Evolutionary conservation across 139 green algal species (phyloP).

Genomic region (Coccomyxa sp.): DNA sequence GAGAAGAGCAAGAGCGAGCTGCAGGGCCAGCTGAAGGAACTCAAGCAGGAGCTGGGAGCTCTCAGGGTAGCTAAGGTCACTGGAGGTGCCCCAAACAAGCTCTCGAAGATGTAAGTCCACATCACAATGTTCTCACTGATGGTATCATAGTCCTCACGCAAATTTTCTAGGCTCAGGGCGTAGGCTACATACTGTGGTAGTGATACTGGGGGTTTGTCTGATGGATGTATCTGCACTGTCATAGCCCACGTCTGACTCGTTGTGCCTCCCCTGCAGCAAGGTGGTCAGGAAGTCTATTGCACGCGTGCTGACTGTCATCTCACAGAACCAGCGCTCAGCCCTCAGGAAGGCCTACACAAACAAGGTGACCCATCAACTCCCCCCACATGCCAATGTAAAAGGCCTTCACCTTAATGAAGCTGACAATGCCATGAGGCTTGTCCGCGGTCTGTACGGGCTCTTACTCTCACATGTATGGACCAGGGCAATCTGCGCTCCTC

Average conservation of each 20-base stretch:
- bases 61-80: slow-evolving; percentile 99
- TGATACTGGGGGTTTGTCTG: no score
- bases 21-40: slow-evolving; percentile 87
- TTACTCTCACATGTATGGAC: no score
- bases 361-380: slow-evolving; percentile 60
- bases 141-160: no score
- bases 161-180: no score
- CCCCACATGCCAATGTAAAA: no score
- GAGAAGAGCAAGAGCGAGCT: slow-evolving; percentile 92
- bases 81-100: slow-evolving; percentile 98
- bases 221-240: no score
- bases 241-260: no score
- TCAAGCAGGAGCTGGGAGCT: slow-evolving; percentile 92
- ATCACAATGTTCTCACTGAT: neutral
- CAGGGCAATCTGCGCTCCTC: no score
- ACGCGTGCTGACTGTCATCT: slow-evolving; percentile 93
- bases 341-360: slow-evolving; percentile 76
- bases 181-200: no score
- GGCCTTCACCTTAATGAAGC: neutral
- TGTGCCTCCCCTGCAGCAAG: slow-evolving; percentile 83
- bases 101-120: slow-evolving; percentile 91
- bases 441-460: neutral
- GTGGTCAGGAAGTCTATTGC: slow-evolving; percentile 95
- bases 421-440: neutral
- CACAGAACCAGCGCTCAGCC: slow-evolving; percentile 82